Percentiles rank a stretch among this genome's conserved stretches.
phyloP scores from a whole-genome alignment of 192 early-diverging fungal genomes.

The Lunasporangiospora selenospora region DNA sequence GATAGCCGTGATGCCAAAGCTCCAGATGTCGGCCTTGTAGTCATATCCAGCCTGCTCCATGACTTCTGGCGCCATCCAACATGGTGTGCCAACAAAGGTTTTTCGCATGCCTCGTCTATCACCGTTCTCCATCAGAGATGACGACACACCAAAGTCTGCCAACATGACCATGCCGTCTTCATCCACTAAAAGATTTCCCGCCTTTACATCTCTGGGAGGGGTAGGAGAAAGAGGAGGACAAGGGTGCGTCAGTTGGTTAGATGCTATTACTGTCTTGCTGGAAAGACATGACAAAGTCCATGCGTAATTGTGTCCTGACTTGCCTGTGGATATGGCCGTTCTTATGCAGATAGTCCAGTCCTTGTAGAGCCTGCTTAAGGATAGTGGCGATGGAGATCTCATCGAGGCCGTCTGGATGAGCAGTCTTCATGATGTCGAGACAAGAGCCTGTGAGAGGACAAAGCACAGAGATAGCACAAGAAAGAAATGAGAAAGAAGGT shows the following conservation, averaged over 20 bases:
- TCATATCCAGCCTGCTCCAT: conserved; percentile 93
- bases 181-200: conserved; percentile 73
- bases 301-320: too few relatives aligned
- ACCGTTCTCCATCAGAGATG: conserved; percentile 68
- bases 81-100: conserved; percentile 79
- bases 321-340: conserved; percentile 70
- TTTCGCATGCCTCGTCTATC: conserved; percentile 65
- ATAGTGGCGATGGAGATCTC: conserved; percentile 84
- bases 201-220: conserved; percentile 66
- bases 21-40: conserved; percentile 92
- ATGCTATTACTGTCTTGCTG: too few relatives aligned
- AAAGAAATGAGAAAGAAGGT: too few relatives aligned
- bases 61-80: conserved; percentile 81
- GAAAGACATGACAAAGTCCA: too few relatives aligned
- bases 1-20: conserved; percentile 87
- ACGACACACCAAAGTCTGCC: conserved; percentile 76
- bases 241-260: too few relatives aligned
- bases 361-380: conserved; percentile 76
- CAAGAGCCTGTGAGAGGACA: too few relatives aligned
- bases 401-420: conserved; percentile 82
- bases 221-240: background rate
- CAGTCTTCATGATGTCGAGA: conserved; percentile 89
- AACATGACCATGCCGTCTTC: conserved; percentile 67
- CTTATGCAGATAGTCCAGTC: conserved; percentile 69
- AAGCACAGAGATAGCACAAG: too few relatives aligned